phyloP scores from a whole-genome alignment of 371 early-diverging fungal species.

The Batkoa obscura region DNA sequence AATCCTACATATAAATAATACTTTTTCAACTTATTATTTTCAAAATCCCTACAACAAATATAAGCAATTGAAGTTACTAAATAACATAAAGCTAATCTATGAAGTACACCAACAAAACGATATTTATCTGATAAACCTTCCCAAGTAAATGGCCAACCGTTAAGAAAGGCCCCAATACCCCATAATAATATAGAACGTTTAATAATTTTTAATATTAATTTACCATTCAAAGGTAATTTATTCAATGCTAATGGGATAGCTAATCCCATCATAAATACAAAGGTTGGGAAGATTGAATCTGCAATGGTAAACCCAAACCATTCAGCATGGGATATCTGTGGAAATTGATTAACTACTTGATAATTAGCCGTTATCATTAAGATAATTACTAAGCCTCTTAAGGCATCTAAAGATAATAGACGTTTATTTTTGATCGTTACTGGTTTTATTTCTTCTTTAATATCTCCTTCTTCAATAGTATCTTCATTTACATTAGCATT shows the following conservation, averaged over 20 bases:
- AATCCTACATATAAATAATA: neutral
- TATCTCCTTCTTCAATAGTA: no score
- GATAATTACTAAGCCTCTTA: conserved; percentile 21
- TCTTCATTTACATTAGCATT: no score
- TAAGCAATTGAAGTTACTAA: conserved; percentile 7
- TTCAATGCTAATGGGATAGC: conserved; percentile 21
- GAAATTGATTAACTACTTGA: conserved; percentile 16
- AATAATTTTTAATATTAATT: conserved; percentile 8
- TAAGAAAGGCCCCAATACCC: conserved; percentile 16
- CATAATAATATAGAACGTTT: conserved; percentile 15
- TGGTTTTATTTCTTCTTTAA: no score
- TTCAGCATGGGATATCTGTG: conserved; percentile 13
- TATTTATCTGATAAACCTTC: conserved; percentile 8
- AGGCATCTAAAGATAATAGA: conserved; percentile 18
- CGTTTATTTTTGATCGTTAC: conserved; percentile 12
- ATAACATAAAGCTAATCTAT: conserved; percentile 18
- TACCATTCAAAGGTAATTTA: neutral
- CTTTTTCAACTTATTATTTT: neutral
- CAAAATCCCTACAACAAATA: conserved; percentile 6
- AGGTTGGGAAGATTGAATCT: conserved; percentile 26
- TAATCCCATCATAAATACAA: conserved; percentile 23
- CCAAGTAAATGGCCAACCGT: conserved; percentile 13
- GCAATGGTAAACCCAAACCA: conserved; percentile 27
- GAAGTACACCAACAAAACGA: conserved; percentile 18
- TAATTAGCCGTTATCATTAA: conserved; percentile 26